Percentiles rank a stretch among this genome's conserved stretches.
phyloP scores from a whole-genome alignment of 208 protist genomes.

The Trichomonas tenax region DNA sequence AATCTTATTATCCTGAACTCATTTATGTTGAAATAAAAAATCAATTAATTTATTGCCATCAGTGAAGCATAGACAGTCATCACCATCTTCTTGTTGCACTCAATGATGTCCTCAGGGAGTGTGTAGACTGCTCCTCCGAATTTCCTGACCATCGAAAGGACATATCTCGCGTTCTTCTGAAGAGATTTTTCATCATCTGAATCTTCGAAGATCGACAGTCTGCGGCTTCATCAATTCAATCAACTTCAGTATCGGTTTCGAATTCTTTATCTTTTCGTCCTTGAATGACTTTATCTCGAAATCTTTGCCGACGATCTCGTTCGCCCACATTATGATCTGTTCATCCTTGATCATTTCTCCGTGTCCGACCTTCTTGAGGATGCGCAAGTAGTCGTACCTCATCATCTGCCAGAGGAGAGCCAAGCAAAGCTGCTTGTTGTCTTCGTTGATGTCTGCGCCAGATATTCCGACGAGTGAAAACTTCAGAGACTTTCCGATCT shows the following conservation, averaged over 20 bases:
- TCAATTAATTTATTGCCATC: no score
- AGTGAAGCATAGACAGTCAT: slow-evolving; percentile 15
- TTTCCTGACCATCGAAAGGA: slow-evolving; percentile 40
- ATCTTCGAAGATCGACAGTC: background rate
- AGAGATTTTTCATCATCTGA: background rate
- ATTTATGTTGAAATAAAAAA: no score
- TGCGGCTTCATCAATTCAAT: background rate
- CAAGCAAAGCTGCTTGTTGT: slow-evolving; percentile 35
- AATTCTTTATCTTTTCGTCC: background rate
- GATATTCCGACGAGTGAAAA: slow-evolving; percentile 34
- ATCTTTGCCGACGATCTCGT: slow-evolving; percentile 27
- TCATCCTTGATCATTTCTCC: slow-evolving; percentile 35
- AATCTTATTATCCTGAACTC: no score
- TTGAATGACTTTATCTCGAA: background rate
- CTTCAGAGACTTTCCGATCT: slow-evolving; percentile 25
- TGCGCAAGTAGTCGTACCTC: slow-evolving; percentile 37
- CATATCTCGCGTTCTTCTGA: slow-evolving; percentile 29
- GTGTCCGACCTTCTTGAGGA: slow-evolving; percentile 32
- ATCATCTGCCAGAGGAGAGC: slow-evolving; percentile 46
- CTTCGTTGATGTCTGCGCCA: slow-evolving; percentile 39
- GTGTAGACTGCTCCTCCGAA: slow-evolving; percentile 40
- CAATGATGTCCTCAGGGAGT: slow-evolving; percentile 45
- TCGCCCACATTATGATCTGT: slow-evolving; percentile 43
- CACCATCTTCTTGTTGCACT: slow-evolving; percentile 41
- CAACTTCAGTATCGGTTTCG: background rate